Conservation (phyloP, 768 basidiomycete species). For the Naganishia vaughanmartiniae region DNA sequence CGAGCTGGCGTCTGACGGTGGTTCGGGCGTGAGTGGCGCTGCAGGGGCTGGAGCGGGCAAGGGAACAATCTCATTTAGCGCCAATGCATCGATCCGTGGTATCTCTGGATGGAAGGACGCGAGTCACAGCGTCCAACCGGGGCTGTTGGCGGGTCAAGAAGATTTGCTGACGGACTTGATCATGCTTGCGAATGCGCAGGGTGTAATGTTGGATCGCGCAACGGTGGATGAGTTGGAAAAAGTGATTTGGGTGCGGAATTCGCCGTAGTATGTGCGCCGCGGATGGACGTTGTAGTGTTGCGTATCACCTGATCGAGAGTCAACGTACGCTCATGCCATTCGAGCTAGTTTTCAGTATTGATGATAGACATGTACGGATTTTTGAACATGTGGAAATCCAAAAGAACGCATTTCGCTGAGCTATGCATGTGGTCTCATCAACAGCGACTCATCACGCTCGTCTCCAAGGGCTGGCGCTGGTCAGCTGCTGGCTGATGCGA, state of each 20-base stretch:
- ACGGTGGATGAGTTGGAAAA: slow-evolving; percentile 17
- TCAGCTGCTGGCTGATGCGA: too few relatives aligned
- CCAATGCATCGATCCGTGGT: slow-evolving; percentile 33
- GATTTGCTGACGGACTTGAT: slow-evolving; percentile 36
- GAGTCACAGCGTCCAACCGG: slow-evolving; percentile 35
- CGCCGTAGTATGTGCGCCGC: neutral
- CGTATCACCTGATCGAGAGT: too few relatives aligned
- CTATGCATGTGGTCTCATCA: too few relatives aligned
- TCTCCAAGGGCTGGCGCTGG: too few relatives aligned
- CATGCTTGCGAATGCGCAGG: slow-evolving; percentile 16
- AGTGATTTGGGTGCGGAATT: slow-evolving; percentile 14
- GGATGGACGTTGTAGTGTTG: too few relatives aligned
- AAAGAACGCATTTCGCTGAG: too few relatives aligned
- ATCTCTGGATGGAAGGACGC: slow-evolving; percentile 40
- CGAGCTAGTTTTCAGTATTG: too few relatives aligned
- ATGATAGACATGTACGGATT: too few relatives aligned
- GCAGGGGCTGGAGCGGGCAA: neutral
- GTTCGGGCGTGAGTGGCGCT: neutral
- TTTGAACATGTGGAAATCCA: too few relatives aligned
- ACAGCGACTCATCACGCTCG: too few relatives aligned
- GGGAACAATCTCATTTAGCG: slow-evolving; percentile 35
- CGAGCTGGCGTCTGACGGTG: neutral
- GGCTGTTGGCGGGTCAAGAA: slow-evolving; percentile 39
- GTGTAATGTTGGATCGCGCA: slow-evolving; percentile 7
- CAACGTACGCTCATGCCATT: too few relatives aligned